Percentiles rank a stretch among this genome's conserved stretches.
phyloP scores from a whole-genome alignment of 1,139 yeast genomes.

The Yamadazyma membranifaciens region DNA sequence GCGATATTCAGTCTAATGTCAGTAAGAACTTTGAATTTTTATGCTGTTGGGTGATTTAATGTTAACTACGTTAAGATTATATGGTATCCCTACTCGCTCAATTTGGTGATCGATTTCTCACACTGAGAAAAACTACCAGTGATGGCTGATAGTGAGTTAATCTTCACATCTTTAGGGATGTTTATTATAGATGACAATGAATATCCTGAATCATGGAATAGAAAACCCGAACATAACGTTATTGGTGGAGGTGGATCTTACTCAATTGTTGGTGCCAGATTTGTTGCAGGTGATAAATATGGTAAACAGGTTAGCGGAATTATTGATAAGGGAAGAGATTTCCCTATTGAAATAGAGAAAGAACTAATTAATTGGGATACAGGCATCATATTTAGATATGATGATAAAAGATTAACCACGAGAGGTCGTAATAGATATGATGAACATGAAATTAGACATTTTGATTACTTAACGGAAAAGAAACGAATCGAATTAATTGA shows the following conservation, averaged over 20 bases:
- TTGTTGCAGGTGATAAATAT: constrained; percentile 38
- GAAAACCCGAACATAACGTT: constrained; percentile 48
- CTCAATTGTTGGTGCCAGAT: constrained; percentile 74
- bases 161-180: constrained; percentile 69
- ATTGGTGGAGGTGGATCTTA: constrained; percentile 92
- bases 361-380: constrained; percentile 62
- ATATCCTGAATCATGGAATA: constrained; percentile 42
- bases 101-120: neutral
- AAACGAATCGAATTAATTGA: constrained; percentile 63
- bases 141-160: neutral
- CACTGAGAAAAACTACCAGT: neutral
- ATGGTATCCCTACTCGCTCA: too few relatives aligned
- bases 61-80: neutral
- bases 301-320: constrained; percentile 58
- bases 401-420: constrained; percentile 59
- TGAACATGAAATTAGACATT: constrained; percentile 55
- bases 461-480: constrained; percentile 53
- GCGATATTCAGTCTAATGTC: too few relatives aligned
- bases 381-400: constrained; percentile 54
- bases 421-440: constrained; percentile 79
- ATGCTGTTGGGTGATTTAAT: neutral
- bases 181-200: constrained; percentile 89
- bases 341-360: constrained; percentile 50
- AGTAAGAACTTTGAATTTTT: neutral
- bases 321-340: constrained; percentile 77